Base-by-base conservation (phyloP, 805 yeast genomes). In the Dipodascus geniculatus region DNA sequence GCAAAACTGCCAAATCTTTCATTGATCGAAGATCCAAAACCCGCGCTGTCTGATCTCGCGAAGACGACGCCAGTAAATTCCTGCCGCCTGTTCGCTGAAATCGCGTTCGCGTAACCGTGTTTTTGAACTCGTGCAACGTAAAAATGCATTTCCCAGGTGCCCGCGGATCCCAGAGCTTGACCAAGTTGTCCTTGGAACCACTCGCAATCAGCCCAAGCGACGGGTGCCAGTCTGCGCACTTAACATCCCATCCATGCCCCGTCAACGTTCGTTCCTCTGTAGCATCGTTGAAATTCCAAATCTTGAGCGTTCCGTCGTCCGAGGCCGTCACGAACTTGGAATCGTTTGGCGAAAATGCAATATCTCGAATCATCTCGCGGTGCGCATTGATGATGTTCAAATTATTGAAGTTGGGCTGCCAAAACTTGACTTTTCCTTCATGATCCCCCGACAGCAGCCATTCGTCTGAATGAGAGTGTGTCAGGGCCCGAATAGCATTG, bases 221-320 rank as follows among this genome's bases (percentile, higher is more conserved):
- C 3, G 95, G 87, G 68, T 93, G 99, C 99, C 99, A 93, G 68
- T 93, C 98, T 53, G 95, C 87, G 53, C 90, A 81, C 65, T 93
- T 93, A 22, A 93, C 97, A 69, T 93, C 99, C 99, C 99, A 93
- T 66, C 95, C 96, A 69, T 93, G 99, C 1, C 98, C 98, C 22
- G 81, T 76, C 53, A 93, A 73, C 0, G 80, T 74, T 50, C 86
- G 71, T 65, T 93, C 99, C 60, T 87, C 93, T 55, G 77, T 73
- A 38, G 93, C 93, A 63, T 85, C 87, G 64, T 87, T 84, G 70
- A 93, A 93, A 69, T 90, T 87, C 97, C 98, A 93, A 42, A 93
- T 83, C 65, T 93, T 95, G 56, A 91, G 72, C 3, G 84, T 77
- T 51, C 88, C 85, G 68, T 93, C 99, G 69, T 93, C 99, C 19